Base-by-base conservation (phyloP, 2,329 filamentous ascomycete genomes). In the Thelonectria rubi region DNA sequence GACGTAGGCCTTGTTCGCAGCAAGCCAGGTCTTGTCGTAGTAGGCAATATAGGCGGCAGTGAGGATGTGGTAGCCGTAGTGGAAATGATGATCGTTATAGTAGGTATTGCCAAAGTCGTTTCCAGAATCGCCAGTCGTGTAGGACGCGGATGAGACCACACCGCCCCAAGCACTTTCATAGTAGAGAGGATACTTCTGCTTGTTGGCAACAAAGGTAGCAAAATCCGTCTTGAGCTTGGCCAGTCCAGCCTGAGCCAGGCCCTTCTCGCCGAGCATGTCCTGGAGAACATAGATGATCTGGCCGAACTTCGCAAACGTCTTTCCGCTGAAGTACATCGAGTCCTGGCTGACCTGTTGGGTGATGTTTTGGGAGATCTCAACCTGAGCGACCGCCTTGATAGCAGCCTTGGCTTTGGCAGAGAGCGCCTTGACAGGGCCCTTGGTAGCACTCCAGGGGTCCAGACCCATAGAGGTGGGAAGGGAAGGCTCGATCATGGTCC, bases 311-410 rank as follows among this genome's bases (percentile, higher is more conserved):
- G 88, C 90, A 17, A 95, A 78, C 62, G 85, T 90, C 82, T 94
- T 98, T 69, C 95, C 95, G 68, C 91, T 91, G 76, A 90, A 97
- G 77, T 98, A 98, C 88, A 97, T 94, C 39, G 93, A 97, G 73
- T 94, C 86, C 37, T 92, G 80, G 65, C 95, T 86, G 5, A 88
- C 87, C 72, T 95, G 89, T 0, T 80, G 79, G n/a, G 81, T 76
- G 76, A 97, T 92, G 73, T 93, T 84, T 76, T 95, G 89, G 1
- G 86, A 84, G 1, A 97, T 80, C 75, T 99, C 95, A 18, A 82
- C 84, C n/a, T 83, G 81, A 1, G 92, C 91, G 9, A 88, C 81
- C 1, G 83, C 80, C 37, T 80, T 78, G 58, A 96, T 90, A 2
- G 81, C 79, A 2, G 81, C 74, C 67, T 88, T 86, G 1, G 87